These are phyloP conservation scores for Grifola frondosa DNA, from an alignment of 1,284 basidiomycete species.

Conservation along the genomic window DNA sequence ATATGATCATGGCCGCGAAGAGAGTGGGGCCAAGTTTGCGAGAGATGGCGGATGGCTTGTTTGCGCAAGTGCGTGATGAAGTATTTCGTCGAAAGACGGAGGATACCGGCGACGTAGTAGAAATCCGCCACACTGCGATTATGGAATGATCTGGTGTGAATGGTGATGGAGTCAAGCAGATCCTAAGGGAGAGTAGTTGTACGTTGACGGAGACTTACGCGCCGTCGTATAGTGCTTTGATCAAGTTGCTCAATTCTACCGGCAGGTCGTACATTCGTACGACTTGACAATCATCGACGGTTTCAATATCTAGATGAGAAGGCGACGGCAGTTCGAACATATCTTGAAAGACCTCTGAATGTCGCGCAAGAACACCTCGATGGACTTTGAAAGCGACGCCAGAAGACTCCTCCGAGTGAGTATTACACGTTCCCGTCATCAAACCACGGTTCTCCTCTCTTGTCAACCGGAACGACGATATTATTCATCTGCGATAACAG, in stretches of 20 bases:
- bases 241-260: conserved; percentile 50
- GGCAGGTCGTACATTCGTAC: conserved; percentile 55
- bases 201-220: conserved; percentile 42
- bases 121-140: conserved; percentile 49
- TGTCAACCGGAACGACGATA: conserved; percentile 15
- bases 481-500: too few relatives aligned
- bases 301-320: conserved; percentile 29
- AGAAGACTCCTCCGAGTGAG: conserved; percentile 38
- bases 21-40: conserved; percentile 52
- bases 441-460: conserved; percentile 51
- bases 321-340: conserved; percentile 58
- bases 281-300: conserved; percentile 47
- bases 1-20: conserved; percentile 56
- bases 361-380: conserved; percentile 54
- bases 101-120: conserved; percentile 50
- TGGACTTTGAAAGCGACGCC: conserved; percentile 54
- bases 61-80: conserved; percentile 48
- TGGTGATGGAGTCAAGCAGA: not conserved
- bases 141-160: conserved; percentile 34
- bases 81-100: conserved; percentile 60
- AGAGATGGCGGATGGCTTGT: conserved; percentile 48
- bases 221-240: conserved; percentile 58
- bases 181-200: conserved; percentile 2
- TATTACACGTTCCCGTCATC: conserved; percentile 60
- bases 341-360: conserved; percentile 58